Percentiles rank a stretch among this genome's conserved stretches.
Evolutionary conservation across 257 asterid species (phyloP).

Genomic region (Solanum peruvianum): DNA sequence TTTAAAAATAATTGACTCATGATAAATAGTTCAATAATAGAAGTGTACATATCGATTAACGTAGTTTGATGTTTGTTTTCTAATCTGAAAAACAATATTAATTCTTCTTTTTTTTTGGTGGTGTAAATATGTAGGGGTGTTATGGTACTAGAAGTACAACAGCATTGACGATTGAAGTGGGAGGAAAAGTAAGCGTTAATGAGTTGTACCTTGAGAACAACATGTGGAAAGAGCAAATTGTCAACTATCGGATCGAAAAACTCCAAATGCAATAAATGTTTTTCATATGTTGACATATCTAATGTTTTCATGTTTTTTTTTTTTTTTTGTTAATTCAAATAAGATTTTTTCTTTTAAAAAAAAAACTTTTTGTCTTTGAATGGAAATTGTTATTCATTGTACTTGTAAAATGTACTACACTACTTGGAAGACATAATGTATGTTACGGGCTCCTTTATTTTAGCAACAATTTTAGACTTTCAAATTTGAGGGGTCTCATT

Average conservation of each 20-base stretch:
- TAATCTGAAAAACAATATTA: too few species aligned
- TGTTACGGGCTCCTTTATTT: too few species aligned
- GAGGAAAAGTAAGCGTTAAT: conserved; percentile 49
- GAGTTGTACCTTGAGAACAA: conserved; percentile 41
- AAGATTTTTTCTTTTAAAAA: neutral
- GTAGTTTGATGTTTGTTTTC: neutral
- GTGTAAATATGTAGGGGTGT: conserved; percentile 8
- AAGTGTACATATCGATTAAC: neutral
- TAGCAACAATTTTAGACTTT: rapidly evolving
- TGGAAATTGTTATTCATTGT: neutral
- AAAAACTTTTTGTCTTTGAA: neutral
- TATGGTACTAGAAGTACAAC: conserved; percentile 43
- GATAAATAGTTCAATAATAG: neutral
- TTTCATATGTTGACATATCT: neutral
- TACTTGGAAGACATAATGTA: too few species aligned
- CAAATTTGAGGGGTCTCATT: too few species aligned
- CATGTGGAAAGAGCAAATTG: conserved; percentile 41
- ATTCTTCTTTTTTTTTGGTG: neutral
- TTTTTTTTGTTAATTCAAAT: neutral
- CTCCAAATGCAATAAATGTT: neutral
- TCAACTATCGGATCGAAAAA: conserved; percentile 25
- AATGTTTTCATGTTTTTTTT: neutral
- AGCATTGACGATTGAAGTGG: conserved; percentile 30
- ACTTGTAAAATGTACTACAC: neutral
- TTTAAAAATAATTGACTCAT: too few species aligned